Evolutionary conservation across 345 rosid species (phyloP).

Genomic region (Iberis pinnata): DNA sequence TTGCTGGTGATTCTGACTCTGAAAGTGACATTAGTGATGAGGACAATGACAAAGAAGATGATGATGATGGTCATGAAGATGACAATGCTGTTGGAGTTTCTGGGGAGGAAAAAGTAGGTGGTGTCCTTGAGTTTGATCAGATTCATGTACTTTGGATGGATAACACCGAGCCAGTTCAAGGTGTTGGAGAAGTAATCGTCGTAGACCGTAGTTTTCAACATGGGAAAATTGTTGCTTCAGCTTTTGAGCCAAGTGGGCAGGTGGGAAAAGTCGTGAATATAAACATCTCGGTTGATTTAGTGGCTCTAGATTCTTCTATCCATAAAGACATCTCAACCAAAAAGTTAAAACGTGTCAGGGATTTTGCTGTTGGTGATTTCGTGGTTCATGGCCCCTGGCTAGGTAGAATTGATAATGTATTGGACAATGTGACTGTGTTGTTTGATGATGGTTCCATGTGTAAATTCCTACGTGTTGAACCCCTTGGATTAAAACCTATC

Average conservation of each 20-base stretch:
- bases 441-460: constrained; percentile 94
- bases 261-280: constrained; percentile 83
- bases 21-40: constrained; percentile 61
- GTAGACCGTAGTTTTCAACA: constrained; percentile 87
- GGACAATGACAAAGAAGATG: constrained; percentile 39
- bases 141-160: constrained; percentile 90
- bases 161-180: constrained; percentile 62
- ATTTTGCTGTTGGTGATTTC: constrained; percentile 76
- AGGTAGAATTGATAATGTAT: constrained; percentile 85
- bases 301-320: constrained; percentile 58
- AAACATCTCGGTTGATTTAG: constrained; percentile 61
- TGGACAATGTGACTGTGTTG: constrained; percentile 87
- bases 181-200: constrained; percentile 48
- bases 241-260: constrained; percentile 77
- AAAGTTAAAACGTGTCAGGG: constrained; percentile 80
- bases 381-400: constrained; percentile 92
- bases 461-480: constrained; percentile 80
- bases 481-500: constrained; percentile 64
- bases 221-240: constrained; percentile 85
- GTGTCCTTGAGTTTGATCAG: constrained; percentile 60
- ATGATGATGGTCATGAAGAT: constrained; percentile 32
- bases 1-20: constrained; percentile 90
- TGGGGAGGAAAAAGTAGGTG: constrained; percentile 34
- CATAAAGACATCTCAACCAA: constrained; percentile 56
- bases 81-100: constrained; percentile 22